Conservation (phyloP, 2,329 filamentous ascomycete species). For the Cytospora piceae region DNA sequence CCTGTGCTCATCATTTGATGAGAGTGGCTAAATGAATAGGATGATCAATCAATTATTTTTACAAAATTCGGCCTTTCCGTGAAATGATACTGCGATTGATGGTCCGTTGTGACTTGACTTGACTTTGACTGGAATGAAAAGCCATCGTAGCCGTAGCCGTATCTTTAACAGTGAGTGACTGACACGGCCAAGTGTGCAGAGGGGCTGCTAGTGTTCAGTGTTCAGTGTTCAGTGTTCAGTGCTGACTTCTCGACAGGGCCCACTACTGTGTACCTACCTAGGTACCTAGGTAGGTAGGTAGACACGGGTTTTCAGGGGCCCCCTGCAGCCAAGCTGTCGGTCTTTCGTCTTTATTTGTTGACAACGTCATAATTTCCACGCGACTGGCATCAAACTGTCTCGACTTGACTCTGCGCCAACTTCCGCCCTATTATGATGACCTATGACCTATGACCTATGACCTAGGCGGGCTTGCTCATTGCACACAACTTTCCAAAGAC, state of each 20-base stretch:
- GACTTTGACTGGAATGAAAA: background rate
- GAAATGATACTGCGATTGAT: background rate
- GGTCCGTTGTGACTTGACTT: background rate
- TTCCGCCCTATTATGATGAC: background rate
- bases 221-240: too few relatives aligned
- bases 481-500: background rate
- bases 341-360: background rate
- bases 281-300: too few relatives aligned
- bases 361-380: slow-evolving; percentile 19
- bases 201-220: background rate
- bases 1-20: background rate
- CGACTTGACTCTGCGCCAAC: background rate
- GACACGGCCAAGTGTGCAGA: background rate
- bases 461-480: background rate
- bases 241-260: background rate
- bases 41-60: slow-evolving; percentile 18
- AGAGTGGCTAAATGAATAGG: slow-evolving; percentile 15
- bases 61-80: background rate
- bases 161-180: too few relatives aligned
- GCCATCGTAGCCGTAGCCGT: background rate
- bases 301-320: background rate
- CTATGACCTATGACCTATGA: background rate
- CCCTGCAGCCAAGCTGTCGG: background rate
- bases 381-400: slow-evolving; percentile 4
- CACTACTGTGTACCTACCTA: too few relatives aligned